These are phyloP conservation scores for Vigna reflexopilosa DNA, from an alignment of 306 rosid species.

Conservation along the genomic window DNA sequence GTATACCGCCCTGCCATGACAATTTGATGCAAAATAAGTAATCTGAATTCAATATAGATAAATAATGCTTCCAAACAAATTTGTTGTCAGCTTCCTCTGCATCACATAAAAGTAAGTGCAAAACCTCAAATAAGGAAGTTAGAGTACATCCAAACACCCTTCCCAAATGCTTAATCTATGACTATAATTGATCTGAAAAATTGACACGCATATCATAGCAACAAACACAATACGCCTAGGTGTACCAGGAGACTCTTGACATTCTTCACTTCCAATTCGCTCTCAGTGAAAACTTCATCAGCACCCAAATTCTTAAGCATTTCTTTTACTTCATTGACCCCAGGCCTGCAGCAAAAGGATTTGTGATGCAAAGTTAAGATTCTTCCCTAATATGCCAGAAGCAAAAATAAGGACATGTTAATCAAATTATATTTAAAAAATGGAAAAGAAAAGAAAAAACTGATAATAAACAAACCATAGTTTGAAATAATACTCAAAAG, in stretches of 20 bases:
- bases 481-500: constrained; percentile 27
- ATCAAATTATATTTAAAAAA: neutral
- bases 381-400: constrained; percentile 1
- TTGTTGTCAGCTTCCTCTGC: neutral
- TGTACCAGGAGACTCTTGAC: constrained; percentile 90
- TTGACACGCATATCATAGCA: constrained; percentile 17
- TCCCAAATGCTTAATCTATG: constrained; percentile 31
- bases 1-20: constrained; percentile 61
- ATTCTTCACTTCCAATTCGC: constrained; percentile 82
- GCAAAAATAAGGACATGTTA: neutral
- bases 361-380: constrained; percentile 20
- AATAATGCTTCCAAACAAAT: constrained; percentile 16
- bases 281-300: constrained; percentile 82
- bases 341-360: constrained; percentile 61
- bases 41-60: constrained; percentile 30
- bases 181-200: constrained; percentile 31
- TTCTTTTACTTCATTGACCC: constrained; percentile 77
- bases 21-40: constrained; percentile 41
- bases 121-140: constrained; percentile 9
- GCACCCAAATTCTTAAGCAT: constrained; percentile 84
- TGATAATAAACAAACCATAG: neutral
- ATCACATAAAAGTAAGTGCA: constrained; percentile 4
- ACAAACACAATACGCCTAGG: constrained; percentile 34
- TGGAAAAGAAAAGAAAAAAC: neutral
- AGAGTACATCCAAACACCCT: constrained; percentile 22